Percentiles rank a stretch among this genome's conserved stretches.
Conservation (phyloP, 108 stramenopile species). For the Pseudonitzschia multistriata region DNA sequence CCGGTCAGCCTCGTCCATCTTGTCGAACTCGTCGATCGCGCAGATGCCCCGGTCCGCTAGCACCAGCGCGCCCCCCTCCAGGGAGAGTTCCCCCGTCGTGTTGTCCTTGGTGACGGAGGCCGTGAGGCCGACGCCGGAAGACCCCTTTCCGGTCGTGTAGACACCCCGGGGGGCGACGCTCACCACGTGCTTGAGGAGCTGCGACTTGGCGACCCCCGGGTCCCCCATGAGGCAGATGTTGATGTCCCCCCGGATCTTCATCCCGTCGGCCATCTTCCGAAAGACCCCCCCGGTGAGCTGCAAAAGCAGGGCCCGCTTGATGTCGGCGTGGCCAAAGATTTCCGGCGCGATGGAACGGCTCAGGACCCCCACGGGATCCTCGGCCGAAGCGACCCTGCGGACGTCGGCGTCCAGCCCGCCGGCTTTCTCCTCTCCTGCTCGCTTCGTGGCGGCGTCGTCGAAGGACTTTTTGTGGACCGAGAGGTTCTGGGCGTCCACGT, state of each 20-base stretch:
- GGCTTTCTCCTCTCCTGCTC: slow-evolving; percentile 54
- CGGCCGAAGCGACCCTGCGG: slow-evolving; percentile 46
- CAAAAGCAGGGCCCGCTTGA: slow-evolving; percentile 93
- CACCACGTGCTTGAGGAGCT: slow-evolving; percentile 96
- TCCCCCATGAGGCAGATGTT: slow-evolving; percentile 99
- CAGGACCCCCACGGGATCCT: slow-evolving; percentile 82
- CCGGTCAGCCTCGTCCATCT: slow-evolving; percentile 96
- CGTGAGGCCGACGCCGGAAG: slow-evolving; percentile 96
- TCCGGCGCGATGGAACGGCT: slow-evolving; percentile 92
- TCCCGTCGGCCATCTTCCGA: slow-evolving; percentile 88
- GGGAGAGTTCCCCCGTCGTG: slow-evolving; percentile 93
- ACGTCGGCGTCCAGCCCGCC: slow-evolving; percentile 56
- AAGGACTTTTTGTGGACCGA: slow-evolving; percentile 89
- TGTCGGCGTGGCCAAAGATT: slow-evolving; percentile 98
- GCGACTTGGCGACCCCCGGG: slow-evolving; percentile 99
- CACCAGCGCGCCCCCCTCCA: slow-evolving; percentile 99
- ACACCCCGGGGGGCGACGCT: slow-evolving; percentile 95
- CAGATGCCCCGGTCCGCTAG: slow-evolving; percentile 98
- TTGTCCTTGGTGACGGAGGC: slow-evolving; percentile 94
- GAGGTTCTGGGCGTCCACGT: slow-evolving; percentile 84
- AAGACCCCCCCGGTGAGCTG: slow-evolving; percentile 96
- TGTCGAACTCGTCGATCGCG: slow-evolving; percentile 98
- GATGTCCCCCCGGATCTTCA: slow-evolving; percentile 96
- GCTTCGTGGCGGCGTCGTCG: slow-evolving; percentile 51
- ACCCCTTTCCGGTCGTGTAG: slow-evolving; percentile 98